Percentiles rank a stretch among this genome's conserved stretches.
phyloP scores from a whole-genome alignment of 192 early-diverging fungal genomes.

The Podila verticillata region DNA sequence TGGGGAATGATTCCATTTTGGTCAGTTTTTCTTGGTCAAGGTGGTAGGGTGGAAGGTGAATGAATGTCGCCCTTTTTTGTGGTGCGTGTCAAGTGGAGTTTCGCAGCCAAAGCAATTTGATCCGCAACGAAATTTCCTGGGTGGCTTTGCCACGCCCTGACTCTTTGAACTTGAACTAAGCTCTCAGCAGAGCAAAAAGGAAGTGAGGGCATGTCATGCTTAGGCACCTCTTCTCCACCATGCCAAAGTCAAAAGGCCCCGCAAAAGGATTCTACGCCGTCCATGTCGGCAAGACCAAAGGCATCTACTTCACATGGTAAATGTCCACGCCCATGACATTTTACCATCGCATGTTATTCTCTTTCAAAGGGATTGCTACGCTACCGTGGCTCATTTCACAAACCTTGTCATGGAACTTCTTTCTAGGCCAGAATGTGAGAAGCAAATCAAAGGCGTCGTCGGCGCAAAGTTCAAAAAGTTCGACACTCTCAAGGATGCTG shows the following conservation, averaged over 20 bases:
- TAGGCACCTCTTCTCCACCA: conserved; percentile 12
- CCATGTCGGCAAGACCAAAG: conserved; percentile 49
- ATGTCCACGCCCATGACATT: neutral
- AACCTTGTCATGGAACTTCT: neutral
- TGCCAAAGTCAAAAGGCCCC: conserved; percentile 38
- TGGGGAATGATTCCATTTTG: conserved; percentile 42
- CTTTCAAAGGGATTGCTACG: neutral
- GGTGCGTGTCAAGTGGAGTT: neutral
- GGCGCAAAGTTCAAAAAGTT: conserved; percentile 75
- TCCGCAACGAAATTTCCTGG: neutral
- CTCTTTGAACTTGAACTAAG: too few relatives aligned
- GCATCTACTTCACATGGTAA: conserved; percentile 57
- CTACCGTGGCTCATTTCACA: neutral
- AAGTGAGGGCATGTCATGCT: conserved; percentile 2
- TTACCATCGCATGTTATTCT: neutral
- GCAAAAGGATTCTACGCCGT: conserved; percentile 57
- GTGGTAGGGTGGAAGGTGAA: neutral
- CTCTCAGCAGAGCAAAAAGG: neutral
- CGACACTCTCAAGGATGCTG: conserved; percentile 60
- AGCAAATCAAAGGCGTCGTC: conserved; percentile 58
- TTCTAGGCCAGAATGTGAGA: conserved; percentile 71
- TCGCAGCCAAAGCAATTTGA: too few relatives aligned
- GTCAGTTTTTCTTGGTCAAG: neutral
- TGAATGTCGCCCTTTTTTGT: neutral
- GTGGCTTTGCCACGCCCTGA: conserved; percentile 1